Evolutionary conservation across 2,329 filamentous ascomycete genomes (phyloP), one percentile per base, ranked within the genome.

Genomic region (Didymella glomerata): DNA sequence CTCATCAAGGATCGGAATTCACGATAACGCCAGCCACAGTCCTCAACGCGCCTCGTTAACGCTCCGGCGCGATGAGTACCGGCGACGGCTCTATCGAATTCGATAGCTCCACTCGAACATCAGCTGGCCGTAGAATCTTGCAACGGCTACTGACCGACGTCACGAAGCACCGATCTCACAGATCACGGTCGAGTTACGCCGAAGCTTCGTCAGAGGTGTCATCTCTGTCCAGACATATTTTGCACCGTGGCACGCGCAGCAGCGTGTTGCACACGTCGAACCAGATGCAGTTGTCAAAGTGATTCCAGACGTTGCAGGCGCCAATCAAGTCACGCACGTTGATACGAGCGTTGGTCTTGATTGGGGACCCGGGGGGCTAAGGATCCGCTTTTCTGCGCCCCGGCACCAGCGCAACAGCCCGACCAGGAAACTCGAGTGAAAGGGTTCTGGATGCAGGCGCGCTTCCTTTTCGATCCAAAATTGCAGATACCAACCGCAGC

Each of bases 261-360:
- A 54, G 41, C 47, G 41, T 48, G 46, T 59, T 54, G 46, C 49
- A 59, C 44, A 52, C 48, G 28, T 57, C 34, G 41, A 40, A 57
- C 38, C 55, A 53, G 45, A 53, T 30, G 38, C 49, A 54, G 30
- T 34, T 41, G 49, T 59, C 56, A 59, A 40, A 32, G 38, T 51
- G 27, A 40, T 45, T 49, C 22, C 50, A 59, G 41, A 54, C 47
- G 27, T 30, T 4, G 40, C 47, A 51, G 16, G 34, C 20, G n/a
- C 56, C 57, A 60, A 60, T 60, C 53, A 60, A 60, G 42, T 46
- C 30, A n/a, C 52, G 48, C 57, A 60, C 56, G 56, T 59, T 59
- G 56, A 54, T 41, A 50, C 56, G 46, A 38, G n/a, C 16, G 20
- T 53, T 34, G n/a, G 30, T 34, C 42, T 27, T 50, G 52, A 53